Evolutionary conservation across 148 eudicot genomes (phyloP).

Genomic region (Camellia japonica): DNA sequence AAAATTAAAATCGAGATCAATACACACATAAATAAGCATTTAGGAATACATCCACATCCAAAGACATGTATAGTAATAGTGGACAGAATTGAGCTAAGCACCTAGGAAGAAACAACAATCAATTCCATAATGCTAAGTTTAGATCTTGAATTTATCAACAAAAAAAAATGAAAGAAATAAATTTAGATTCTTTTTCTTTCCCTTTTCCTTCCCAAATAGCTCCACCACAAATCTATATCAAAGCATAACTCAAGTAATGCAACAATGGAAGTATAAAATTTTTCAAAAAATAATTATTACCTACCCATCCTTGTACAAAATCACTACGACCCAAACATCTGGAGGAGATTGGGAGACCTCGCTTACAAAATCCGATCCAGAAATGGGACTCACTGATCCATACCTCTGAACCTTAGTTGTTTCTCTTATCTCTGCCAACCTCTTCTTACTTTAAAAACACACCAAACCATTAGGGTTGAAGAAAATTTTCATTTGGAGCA

Average conservation of each 20-base stretch:
- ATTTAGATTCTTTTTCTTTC: no score
- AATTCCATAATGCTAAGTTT: no score
- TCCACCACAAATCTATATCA: no score
- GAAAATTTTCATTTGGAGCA: no score
- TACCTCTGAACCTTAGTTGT: conserved; percentile 65
- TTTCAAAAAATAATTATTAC: conserved; percentile 28
- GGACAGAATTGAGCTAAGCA: background rate
- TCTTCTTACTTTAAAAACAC: conserved; percentile 61
- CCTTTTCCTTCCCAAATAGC: no score
- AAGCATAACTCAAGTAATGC: background rate
- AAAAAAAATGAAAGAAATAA: background rate
- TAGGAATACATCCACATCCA: background rate
- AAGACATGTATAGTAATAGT: background rate
- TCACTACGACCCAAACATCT: conserved; percentile 86
- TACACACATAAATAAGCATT: background rate
- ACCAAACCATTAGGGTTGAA: background rate
- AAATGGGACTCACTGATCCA: conserved; percentile 72
- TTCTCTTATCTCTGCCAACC: conserved; percentile 77
- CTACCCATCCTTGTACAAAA: conserved; percentile 94
- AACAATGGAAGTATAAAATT: background rate
- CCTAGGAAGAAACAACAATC: background rate
- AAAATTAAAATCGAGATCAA: conserved; percentile 5
- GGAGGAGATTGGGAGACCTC: conserved; percentile 91
- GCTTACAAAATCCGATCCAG: conserved; percentile 90
- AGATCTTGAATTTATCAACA: no score